Evolutionary conservation across 805 yeast species (phyloP).

Genomic region (Starmerella riodocensis): DNA sequence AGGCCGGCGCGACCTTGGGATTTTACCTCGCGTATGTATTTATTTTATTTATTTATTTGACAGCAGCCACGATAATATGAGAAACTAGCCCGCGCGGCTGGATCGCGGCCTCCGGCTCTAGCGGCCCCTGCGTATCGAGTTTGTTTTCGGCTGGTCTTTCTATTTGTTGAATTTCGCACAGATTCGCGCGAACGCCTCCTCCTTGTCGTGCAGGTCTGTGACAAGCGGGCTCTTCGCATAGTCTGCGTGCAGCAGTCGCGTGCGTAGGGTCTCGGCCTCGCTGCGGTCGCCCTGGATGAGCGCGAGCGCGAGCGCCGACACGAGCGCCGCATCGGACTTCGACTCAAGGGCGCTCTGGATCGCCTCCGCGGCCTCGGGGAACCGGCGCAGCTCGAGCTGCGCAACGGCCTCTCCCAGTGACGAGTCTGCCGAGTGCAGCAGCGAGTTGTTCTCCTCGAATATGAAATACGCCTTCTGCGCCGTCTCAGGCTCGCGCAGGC

Average conservation of each 20-base stretch:
- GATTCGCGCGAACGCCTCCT: conserved; percentile 51
- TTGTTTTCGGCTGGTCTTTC: too few species aligned
- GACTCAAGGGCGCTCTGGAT: conserved; percentile 30
- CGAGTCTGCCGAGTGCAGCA: conserved; percentile 35
- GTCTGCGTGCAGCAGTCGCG: conserved; percentile 32
- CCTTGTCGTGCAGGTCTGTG: conserved; percentile 46
- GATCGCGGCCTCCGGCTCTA: too few species aligned
- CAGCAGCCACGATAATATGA: too few species aligned
- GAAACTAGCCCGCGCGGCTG: too few species aligned
- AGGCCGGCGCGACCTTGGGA: too few species aligned
- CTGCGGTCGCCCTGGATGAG: conserved; percentile 37
- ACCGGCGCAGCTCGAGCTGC: conserved; percentile 64
- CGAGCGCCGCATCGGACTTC: conserved; percentile 33
- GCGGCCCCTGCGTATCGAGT: too few species aligned
- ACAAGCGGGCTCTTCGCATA: conserved; percentile 40
- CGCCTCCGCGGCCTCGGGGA: conserved; percentile 66
- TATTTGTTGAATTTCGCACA: conserved; percentile 27
- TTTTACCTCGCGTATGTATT: too few species aligned
- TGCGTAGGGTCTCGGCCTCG: conserved; percentile 7
- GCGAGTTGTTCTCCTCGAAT: conserved; percentile 49
- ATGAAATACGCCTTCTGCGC: conserved; percentile 33
- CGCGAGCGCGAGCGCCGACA: conserved; percentile 52
- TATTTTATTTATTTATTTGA: too few species aligned
- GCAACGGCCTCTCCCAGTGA: conserved; percentile 56
- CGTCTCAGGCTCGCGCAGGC: conserved; percentile 29